Percentiles rank a stretch among this genome's conserved stretches.
Conservation (phyloP, 2,329 filamentous ascomycete species). For the Hymenoscyphus fraxineus region DNA sequence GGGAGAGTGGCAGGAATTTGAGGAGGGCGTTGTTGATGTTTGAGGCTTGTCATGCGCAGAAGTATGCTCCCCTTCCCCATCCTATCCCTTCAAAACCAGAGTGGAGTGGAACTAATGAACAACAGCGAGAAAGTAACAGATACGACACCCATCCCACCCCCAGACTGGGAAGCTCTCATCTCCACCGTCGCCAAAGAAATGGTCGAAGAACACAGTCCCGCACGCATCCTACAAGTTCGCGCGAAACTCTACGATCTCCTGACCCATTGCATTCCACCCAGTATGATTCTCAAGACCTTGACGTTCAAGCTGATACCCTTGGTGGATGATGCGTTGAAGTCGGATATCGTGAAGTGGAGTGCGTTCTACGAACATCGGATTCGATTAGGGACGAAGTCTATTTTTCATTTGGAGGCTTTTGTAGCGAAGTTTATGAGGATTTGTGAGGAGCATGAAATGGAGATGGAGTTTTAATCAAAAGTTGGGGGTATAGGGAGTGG, state of each 20-base stretch:
- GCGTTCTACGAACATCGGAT: slow-evolving; percentile 97
- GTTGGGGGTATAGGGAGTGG: not conserved
- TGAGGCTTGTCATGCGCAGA: slow-evolving; percentile 94
- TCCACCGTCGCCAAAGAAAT: slow-evolving; percentile 88
- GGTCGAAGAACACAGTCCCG: slow-evolving; percentile 86
- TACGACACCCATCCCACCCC: slow-evolving; percentile 82
- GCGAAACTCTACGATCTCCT: slow-evolving; percentile 95
- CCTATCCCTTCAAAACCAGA: slow-evolving; percentile 11
- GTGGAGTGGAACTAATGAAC: slow-evolving; percentile 32
- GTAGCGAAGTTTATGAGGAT: slow-evolving; percentile 98
- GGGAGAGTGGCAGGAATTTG: slow-evolving; percentile 86
- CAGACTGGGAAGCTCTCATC: slow-evolving; percentile 95
- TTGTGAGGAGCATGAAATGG: slow-evolving; percentile 86
- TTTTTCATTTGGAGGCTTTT: slow-evolving; percentile 97
- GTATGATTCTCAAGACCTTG: slow-evolving; percentile 88
- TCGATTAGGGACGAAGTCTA: slow-evolving; percentile 87
- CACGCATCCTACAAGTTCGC: slow-evolving; percentile 80
- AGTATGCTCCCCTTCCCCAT: slow-evolving; percentile 54
- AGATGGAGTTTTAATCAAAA: slow-evolving; percentile 62
- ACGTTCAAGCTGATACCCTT: slow-evolving; percentile 87
- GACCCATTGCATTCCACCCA: slow-evolving; percentile 94
- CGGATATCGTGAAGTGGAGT: slow-evolving; percentile 91
- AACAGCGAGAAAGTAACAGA: slow-evolving; percentile 84
- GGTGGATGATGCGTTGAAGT: slow-evolving; percentile 85
- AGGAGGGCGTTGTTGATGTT: slow-evolving; percentile 92